A percentile compares a stretch with the other conserved stretches of the same genome.
Evolutionary conservation across 148 eudicot genomes (phyloP).

Genomic region (Oxyria digyna): DNA sequence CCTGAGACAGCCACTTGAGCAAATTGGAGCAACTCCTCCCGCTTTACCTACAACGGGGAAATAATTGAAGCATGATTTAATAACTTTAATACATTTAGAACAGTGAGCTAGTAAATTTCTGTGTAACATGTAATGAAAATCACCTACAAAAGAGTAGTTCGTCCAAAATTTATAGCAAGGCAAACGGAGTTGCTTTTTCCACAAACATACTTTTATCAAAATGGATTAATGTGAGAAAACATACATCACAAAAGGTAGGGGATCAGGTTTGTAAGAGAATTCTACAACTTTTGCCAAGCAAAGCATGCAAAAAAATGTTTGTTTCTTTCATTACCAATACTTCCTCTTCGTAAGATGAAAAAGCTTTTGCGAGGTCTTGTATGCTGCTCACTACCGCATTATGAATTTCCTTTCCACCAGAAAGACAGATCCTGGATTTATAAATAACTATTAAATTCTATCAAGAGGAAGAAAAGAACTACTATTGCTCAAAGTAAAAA

Average conservation of each 20-base stretch:
- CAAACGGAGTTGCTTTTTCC: background rate
- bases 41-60: slow-evolving; percentile 52
- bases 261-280: background rate
- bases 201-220: background rate
- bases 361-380: slow-evolving; percentile 86
- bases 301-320: background rate
- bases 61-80: background rate
- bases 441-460: background rate
- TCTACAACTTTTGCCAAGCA: background rate
- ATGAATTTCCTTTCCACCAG: slow-evolving; percentile 94
- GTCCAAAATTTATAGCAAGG: background rate
- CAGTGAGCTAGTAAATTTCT: background rate
- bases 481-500: background rate
- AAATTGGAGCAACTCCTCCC: slow-evolving; percentile 93
- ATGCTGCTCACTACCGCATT: slow-evolving; percentile 91
- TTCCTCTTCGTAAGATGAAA: slow-evolving; percentile 85
- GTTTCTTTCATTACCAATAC: slow-evolving; percentile 53
- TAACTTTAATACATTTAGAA: background rate
- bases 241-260: background rate
- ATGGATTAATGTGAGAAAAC: background rate
- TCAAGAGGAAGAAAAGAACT: background rate
- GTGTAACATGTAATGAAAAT: background rate
- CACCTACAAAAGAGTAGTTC: background rate
- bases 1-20: slow-evolving; percentile 93
- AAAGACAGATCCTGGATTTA: slow-evolving; percentile 70